phyloP scores from a whole-genome alignment of 2,329 filamentous ascomycete genomes.

The Ceratocystis ficicola region DNA sequence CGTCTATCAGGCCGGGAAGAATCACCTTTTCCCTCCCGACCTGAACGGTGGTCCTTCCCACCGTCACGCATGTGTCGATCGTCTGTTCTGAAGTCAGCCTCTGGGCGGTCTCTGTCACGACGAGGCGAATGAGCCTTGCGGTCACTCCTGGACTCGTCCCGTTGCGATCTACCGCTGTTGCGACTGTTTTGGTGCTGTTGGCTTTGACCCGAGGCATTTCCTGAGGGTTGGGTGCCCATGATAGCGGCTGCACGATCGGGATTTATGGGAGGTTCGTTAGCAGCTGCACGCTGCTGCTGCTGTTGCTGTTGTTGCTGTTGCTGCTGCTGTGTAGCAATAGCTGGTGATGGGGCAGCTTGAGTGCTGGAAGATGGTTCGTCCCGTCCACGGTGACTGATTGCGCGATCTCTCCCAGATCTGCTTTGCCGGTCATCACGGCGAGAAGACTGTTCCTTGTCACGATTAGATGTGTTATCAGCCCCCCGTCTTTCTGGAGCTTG shows the following conservation, averaged over 20 bases:
- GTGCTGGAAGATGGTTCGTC: conserved; percentile 24
- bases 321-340: conserved; percentile 27
- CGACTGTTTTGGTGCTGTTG: neutral
- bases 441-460: conserved; percentile 20
- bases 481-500: conserved; percentile 41
- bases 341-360: conserved; percentile 22
- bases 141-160: conserved; percentile 17
- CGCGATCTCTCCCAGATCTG: conserved; percentile 27
- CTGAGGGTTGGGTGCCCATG: conserved; percentile 23
- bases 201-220: neutral
- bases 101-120: conserved; percentile 12
- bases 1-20: conserved; percentile 41
- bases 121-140: conserved; percentile 18
- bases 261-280: conserved; percentile 40
- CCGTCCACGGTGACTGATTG: conserved; percentile 13
- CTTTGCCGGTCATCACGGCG: conserved; percentile 21
- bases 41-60: conserved; percentile 28
- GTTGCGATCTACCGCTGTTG: neutral
- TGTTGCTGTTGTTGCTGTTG: conserved; percentile 24
- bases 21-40: conserved; percentile 29
- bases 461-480: neutral
- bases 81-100: conserved; percentile 10
- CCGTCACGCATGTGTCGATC: conserved; percentile 19
- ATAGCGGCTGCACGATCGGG: conserved; percentile 44
- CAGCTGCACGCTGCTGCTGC: conserved; percentile 20